Percentiles rank a stretch among this genome's conserved stretches.
Evolutionary conservation across 2,329 filamentous ascomycete genomes (phyloP).

Genomic region (Phyllosticta ampelicida): DNA sequence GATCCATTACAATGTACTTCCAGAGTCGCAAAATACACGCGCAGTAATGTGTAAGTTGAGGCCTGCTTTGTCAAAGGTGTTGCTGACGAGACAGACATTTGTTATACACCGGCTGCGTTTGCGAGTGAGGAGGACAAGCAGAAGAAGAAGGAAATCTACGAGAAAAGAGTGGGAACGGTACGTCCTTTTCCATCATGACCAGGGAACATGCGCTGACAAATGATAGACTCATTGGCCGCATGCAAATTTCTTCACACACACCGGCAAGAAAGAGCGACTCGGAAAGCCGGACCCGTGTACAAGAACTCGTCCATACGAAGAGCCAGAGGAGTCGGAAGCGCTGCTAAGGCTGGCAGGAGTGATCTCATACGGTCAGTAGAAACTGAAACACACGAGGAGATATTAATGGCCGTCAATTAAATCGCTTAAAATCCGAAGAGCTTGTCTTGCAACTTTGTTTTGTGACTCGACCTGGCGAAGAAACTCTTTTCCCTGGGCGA

Average conservation of each 20-base stretch:
- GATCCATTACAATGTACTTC: conserved; percentile 31
- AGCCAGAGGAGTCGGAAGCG: conserved; percentile 1
- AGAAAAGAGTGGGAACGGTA: conserved; percentile 4
- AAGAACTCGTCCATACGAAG: neutral
- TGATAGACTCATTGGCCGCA: conserved; percentile 7
- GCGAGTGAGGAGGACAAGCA: conserved; percentile 11
- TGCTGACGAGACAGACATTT: neutral
- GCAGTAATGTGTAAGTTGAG: conserved; percentile 3
- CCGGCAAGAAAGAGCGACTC: neutral
- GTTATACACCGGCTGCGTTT: conserved; percentile 4
- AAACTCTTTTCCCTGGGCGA: conserved; percentile 5
- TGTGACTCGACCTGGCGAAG: conserved; percentile 8
- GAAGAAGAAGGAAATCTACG: conserved; percentile 14
- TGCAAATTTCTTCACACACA: conserved; percentile 1
- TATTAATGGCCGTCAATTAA: neutral
- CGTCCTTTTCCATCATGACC: neutral
- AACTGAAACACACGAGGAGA: too few species aligned
- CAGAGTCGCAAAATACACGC: conserved; percentile 22
- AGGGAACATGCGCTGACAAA: neutral
- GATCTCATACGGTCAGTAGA: conserved; percentile 14
- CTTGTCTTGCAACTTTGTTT: conserved; percentile 12
- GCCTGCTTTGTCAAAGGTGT: neutral
- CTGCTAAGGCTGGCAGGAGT: conserved; percentile 1
- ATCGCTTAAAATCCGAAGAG: conserved; percentile 10
- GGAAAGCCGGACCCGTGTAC: neutral